phyloP scores from a whole-genome alignment of 352 stramenopile species.

The Phytopythium vexans region DNA sequence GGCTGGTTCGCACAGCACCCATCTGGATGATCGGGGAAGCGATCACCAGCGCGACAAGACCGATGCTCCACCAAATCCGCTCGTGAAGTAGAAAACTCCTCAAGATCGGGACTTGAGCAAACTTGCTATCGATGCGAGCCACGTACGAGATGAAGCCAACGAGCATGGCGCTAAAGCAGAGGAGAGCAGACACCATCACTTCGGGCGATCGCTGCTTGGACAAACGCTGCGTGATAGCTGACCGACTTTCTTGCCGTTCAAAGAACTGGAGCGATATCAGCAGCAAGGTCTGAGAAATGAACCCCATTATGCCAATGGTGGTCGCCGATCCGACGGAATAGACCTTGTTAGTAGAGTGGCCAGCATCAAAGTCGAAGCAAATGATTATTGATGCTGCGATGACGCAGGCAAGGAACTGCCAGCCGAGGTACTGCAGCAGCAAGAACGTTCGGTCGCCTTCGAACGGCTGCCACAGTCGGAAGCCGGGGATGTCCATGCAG shows the following conservation, averaged over 20 bases:
- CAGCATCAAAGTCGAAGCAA: conserved; percentile 17
- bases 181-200: conserved; percentile 27
- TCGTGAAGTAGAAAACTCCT: conserved; percentile 22
- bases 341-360: conserved; percentile 1
- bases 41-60: conserved; percentile 26
- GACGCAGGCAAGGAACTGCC: conserved; percentile 50
- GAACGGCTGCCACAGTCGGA: conserved; percentile 53
- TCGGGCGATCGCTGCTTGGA: conserved; percentile 15
- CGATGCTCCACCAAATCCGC: conserved; percentile 36
- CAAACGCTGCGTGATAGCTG: no score
- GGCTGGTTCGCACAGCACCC: conserved; percentile 24
- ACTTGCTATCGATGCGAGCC: conserved; percentile 1
- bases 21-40: conserved; percentile 37
- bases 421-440: conserved; percentile 58
- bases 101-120: conserved; percentile 2
- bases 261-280: conserved; percentile 49
- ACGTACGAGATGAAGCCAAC: conserved; percentile 23
- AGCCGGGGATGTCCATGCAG: conserved; percentile 41
- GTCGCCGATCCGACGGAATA: conserved; percentile 24
- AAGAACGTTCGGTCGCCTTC: conserved; percentile 48
- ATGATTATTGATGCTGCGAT: conserved; percentile 36
- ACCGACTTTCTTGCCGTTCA: conserved; percentile 7
- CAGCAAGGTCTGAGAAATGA: conserved; percentile 49
- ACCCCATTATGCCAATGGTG: conserved; percentile 31
- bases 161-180: conserved; percentile 22